Conservation (phyloP, 1,139 yeast genomes). For the Kodamaea plutei region DNA sequence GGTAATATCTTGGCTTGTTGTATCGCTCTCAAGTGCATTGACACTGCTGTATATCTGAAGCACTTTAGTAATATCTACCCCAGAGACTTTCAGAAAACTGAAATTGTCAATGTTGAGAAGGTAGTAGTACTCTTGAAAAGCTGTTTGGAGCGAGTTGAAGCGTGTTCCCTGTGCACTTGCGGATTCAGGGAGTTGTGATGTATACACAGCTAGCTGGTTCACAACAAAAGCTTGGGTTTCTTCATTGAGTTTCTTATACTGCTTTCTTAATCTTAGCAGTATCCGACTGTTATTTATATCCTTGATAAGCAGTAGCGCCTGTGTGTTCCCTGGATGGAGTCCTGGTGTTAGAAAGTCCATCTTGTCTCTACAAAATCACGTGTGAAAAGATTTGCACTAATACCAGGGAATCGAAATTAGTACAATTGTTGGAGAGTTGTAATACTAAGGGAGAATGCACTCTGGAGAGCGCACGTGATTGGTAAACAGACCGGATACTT, state of each 20-base stretch:
- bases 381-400: no score
- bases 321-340: slow-evolving; percentile 11
- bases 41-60: background rate
- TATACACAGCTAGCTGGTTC: slow-evolving; percentile 9
- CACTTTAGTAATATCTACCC: slow-evolving; percentile 12
- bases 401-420: no score
- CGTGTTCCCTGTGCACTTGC: background rate
- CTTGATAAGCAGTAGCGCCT: slow-evolving; percentile 10
- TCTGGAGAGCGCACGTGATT: no score
- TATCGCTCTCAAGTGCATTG: background rate
- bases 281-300: slow-evolving; percentile 15
- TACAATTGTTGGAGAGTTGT: no score
- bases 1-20: background rate
- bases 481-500: no score
- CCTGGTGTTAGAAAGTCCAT: slow-evolving; percentile 18
- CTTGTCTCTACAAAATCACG: no score
- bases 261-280: slow-evolving; percentile 11
- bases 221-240: slow-evolving; percentile 12
- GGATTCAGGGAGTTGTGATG: slow-evolving; percentile 1
- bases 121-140: slow-evolving; percentile 24
- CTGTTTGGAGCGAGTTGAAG: slow-evolving; percentile 19
- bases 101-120: slow-evolving; percentile 23
- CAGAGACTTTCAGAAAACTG: slow-evolving; percentile 15
- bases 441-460: no score
- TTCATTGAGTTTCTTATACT: slow-evolving; percentile 12